Evolutionary conservation across 2,329 filamentous ascomycete genomes (phyloP).

Genomic region (Phoma sp.): DNA sequence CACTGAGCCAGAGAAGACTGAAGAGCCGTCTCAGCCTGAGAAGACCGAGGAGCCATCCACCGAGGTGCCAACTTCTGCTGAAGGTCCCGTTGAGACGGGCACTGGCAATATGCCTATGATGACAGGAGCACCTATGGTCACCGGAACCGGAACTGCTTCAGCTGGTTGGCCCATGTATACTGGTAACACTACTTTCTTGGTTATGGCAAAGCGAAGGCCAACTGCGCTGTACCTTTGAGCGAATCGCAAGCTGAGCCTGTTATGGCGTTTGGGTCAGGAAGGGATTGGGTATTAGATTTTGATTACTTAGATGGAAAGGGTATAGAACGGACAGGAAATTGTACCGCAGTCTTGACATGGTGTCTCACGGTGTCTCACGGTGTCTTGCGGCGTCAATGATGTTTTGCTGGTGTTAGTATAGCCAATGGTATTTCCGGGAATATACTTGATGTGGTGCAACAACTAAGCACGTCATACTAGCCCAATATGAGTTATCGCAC

Average conservation of each 20-base stretch:
- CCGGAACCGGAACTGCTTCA: slow-evolving; percentile 17
- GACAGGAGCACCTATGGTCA: slow-evolving; percentile 10
- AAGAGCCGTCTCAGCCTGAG: slow-evolving; percentile 6
- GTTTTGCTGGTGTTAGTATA: background rate
- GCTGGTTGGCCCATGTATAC: slow-evolving; percentile 14
- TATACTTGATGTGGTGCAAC: background rate
- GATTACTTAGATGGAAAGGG: too few relatives aligned
- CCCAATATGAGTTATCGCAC: slow-evolving; percentile 6
- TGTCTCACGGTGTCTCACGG: background rate
- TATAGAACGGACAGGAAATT: background rate
- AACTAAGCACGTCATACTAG: slow-evolving; percentile 20
- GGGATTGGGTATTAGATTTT: background rate
- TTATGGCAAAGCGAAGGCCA: slow-evolving; percentile 18
- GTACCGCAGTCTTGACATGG: background rate
- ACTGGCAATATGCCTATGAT: slow-evolving; percentile 11
- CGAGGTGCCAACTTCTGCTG: background rate
- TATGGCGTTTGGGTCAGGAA: background rate
- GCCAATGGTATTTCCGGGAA: too few relatives aligned
- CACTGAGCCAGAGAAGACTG: slow-evolving; percentile 13
- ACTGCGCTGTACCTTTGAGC: slow-evolving; percentile 10
- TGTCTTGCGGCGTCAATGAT: background rate
- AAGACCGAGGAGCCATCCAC: slow-evolving; percentile 8
- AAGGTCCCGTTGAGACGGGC: slow-evolving; percentile 10
- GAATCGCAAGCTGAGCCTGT: background rate
- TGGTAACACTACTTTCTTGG: slow-evolving; percentile 22